Conservation (phyloP, 225 moss, liverwort and hornwort genomes). For the Sphagnum contortum region DNA sequence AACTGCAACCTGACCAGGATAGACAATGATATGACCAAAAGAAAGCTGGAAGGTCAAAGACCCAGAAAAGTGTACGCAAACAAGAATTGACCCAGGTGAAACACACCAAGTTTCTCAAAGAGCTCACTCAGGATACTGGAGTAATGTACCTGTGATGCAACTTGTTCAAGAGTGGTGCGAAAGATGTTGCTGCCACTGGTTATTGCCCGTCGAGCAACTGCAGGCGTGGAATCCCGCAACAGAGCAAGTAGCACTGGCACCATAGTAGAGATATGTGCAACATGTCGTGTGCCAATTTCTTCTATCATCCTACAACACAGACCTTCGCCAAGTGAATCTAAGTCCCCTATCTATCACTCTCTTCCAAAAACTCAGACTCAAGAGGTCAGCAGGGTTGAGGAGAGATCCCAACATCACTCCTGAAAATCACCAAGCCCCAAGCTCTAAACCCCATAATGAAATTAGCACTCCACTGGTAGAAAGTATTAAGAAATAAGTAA, state of each 20-base stretch:
- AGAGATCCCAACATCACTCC: neutral
- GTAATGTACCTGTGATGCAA: slow-evolving; percentile 62
- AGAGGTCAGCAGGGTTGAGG: no score
- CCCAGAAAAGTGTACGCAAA: no score
- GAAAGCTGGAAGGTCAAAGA: no score
- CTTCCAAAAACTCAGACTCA: neutral
- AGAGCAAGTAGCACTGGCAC: slow-evolving; percentile 74
- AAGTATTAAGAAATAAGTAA: neutral
- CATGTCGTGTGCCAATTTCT: slow-evolving; percentile 65
- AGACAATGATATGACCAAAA: no score
- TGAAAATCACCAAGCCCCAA: neutral
- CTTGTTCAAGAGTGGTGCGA: slow-evolving; percentile 72
- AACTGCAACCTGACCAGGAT: no score
- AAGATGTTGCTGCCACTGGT: slow-evolving; percentile 90
- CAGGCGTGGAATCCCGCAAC: slow-evolving; percentile 72
- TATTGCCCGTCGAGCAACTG: slow-evolving; percentile 90
- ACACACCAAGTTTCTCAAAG: no score
- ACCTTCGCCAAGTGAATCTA: slow-evolving; percentile 14
- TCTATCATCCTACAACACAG: slow-evolving; percentile 80
- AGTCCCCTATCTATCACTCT: slow-evolving; percentile 3
- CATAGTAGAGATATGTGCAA: slow-evolving; percentile 69
- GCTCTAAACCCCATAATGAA: neutral
- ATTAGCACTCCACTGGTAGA: neutral
- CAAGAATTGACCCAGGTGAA: no score
- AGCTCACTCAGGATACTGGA: no score